Conservation (phyloP, 768 basidiomycete genomes). For the Pisolithus marmoratus region DNA sequence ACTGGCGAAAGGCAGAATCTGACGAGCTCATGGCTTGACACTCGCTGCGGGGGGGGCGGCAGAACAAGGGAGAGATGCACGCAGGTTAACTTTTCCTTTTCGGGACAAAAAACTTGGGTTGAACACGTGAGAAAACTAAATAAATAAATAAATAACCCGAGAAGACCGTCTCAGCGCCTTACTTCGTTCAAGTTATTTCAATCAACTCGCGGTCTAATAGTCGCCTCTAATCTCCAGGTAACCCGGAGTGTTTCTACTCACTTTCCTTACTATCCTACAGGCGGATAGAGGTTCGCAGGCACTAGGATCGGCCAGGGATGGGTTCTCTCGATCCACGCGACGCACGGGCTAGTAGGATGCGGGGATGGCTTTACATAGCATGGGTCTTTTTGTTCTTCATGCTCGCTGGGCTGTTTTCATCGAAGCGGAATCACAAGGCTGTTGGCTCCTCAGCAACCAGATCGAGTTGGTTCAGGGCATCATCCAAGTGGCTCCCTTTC, state of each 20-base stretch:
- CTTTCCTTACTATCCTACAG: neutral
- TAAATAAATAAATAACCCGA: too few species aligned
- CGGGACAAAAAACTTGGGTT: neutral
- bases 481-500: conserved; percentile 20
- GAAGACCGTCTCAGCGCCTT: too few species aligned
- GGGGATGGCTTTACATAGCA: conserved; percentile 37
- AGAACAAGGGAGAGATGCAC: neutral
- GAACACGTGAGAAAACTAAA: too few species aligned
- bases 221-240: too few species aligned
- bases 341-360: conserved; percentile 2
- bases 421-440: conserved; percentile 21
- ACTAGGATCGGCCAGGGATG: conserved; percentile 9
- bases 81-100: neutral
- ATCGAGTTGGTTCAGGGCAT: conserved; percentile 12
- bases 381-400: conserved; percentile 43
- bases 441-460: neutral
- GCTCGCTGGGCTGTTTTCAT: conserved; percentile 43
- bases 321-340: conserved; percentile 7
- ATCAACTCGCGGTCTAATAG: too few species aligned
- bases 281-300: neutral
- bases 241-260: too few species aligned
- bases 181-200: too few species aligned
- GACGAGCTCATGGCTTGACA: conserved; percentile 7
- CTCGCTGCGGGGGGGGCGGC: neutral
- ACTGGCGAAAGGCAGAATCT: conserved; percentile 1